Evolutionary conservation across 2,329 filamentous ascomycete genomes (phyloP), one percentile per base, ranked within the genome.

Genomic region (Colletotrichum sp.): DNA sequence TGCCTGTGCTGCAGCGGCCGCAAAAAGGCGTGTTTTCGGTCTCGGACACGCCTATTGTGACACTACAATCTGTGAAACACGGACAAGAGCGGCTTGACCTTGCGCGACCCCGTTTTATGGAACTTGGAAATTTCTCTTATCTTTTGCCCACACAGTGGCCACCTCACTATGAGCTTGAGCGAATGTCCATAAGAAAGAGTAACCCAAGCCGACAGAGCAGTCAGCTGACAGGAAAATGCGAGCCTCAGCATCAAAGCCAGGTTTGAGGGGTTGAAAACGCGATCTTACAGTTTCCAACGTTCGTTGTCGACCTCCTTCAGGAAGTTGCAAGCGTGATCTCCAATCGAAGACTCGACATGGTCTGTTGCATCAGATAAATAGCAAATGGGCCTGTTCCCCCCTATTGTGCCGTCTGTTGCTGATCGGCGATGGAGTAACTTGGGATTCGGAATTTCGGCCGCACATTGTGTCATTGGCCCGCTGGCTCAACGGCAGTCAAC

Each of bases 171-270:
- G 31, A 12, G 43, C 43, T 24, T 24, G 43, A 21, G 43, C 43
- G 43, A 51, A 51, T 27, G 24, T 11, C n/a, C 43, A 3, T 51
- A 51, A 13, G 43, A 51, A 51, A 21, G 43, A n/a, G 3, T 9
- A 18, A 47, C 43, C 31, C 31, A 11, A 47, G n/a, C 38, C 43
- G n/a, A 6, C 43, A n/a, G 38, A 21, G n/a, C 3, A 21, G 21
- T 21, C 9, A 0, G 43, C 13, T 21, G 1, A 6, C 43, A 13
- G n/a, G 12, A 11, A 0, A 1, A 21, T 51, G 11, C 0, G 43
- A 21, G n/a, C n/a, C 9, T 51, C 11, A 21, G 43, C 43, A 9
- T 2, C 8, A 13, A 13, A 51, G 43, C 0, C 6, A 7, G n/a
- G 43, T 47, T 47, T 4, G 18, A 43, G 18, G 0, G 38, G 9